Evolutionary conservation across 2,329 filamentous ascomycete species (phyloP).

Genomic region (Botrytis byssoidea): DNA sequence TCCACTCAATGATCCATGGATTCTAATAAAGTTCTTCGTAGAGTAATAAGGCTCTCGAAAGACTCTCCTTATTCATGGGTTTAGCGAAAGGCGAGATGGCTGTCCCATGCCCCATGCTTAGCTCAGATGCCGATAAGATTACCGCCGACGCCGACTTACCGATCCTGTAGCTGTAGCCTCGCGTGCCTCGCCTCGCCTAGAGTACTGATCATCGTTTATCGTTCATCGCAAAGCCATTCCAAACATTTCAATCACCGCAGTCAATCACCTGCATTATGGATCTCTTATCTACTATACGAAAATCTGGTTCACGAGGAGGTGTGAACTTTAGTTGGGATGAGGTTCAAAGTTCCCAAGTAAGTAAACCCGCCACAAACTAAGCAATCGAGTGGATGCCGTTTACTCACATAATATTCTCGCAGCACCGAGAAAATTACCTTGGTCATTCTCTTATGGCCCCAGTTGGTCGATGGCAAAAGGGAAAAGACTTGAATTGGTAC

Average conservation of each 20-base stretch:
- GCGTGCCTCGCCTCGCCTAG: background rate
- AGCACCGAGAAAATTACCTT: conserved; percentile 81
- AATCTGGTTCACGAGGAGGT: conserved; percentile 86
- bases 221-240: background rate
- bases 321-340: conserved; percentile 97
- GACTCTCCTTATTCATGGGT: background rate
- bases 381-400: background rate
- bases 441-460: conserved; percentile 74
- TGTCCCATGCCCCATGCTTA: background rate
- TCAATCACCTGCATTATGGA: conserved; percentile 62
- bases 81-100: background rate
- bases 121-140: background rate
- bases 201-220: background rate
- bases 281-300: conserved; percentile 86
- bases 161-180: background rate
- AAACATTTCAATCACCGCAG: background rate
- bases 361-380: background rate
- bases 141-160: background rate
- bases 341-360: conserved; percentile 70
- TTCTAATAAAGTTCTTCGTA: background rate
- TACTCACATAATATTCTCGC: background rate
- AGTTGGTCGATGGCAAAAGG: conserved; percentile 72
- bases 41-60: background rate
- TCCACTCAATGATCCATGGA: background rate
- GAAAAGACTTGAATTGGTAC: conserved; percentile 62